Conservation (phyloP, 306 rosid genomes). For the Casuarina equisetifolia region DNA sequence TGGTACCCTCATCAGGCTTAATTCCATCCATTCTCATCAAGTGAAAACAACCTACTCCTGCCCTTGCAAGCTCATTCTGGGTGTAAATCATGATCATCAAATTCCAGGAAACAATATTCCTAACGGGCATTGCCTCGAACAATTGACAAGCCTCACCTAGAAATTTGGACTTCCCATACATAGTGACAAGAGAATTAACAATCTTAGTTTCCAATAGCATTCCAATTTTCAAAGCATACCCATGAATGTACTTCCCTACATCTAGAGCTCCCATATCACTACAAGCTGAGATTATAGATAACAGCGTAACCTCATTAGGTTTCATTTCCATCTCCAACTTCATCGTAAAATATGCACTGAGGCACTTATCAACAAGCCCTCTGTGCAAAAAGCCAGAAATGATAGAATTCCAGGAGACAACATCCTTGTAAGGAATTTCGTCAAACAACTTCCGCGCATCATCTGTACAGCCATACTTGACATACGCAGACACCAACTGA, state of each 20-base stretch:
- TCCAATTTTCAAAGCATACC: conserved; percentile 56
- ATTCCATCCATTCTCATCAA: conserved; percentile 52
- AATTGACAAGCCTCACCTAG: conserved; percentile 45
- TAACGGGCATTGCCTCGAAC: conserved; percentile 48
- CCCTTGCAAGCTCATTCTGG: conserved; percentile 42
- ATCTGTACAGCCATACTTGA: conserved; percentile 42
- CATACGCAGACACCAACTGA: conserved; percentile 54
- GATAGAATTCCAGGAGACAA: conserved; percentile 71
- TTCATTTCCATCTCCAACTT: conserved; percentile 36
- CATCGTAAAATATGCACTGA: conserved; percentile 44
- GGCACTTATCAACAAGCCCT: conserved; percentile 44
- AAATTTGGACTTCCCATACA: conserved; percentile 68
- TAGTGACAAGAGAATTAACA: conserved; percentile 53
- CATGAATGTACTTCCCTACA: conserved; percentile 61
- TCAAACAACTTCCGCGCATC: conserved; percentile 65
- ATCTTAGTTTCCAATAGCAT: conserved; percentile 51
- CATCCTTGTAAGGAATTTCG: conserved; percentile 61
- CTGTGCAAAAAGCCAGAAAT: conserved; percentile 58
- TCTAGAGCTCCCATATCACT: conserved; percentile 28
- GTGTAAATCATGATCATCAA: conserved; percentile 50
- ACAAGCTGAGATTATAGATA: conserved; percentile 64
- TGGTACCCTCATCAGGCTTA: conserved; percentile 65
- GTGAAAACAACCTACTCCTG: conserved; percentile 46
- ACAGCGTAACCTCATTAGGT: conserved; percentile 56
- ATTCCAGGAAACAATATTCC: conserved; percentile 66